Evolutionary conservation across 1,139 yeast genomes (phyloP).

Genomic region (Geotrichum carabidarum): DNA sequence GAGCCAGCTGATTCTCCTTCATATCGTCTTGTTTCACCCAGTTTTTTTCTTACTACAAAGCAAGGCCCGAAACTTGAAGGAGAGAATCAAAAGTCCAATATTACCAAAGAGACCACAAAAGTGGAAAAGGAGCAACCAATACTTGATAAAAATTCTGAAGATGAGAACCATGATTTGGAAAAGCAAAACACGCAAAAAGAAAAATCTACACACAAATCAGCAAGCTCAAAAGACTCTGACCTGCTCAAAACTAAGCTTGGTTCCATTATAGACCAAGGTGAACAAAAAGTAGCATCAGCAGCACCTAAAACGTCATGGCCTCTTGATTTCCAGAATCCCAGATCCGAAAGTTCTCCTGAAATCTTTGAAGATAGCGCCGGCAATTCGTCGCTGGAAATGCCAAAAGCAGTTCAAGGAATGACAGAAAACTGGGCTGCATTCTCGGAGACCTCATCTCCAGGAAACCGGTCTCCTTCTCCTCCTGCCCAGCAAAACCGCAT

Average conservation of each 20-base stretch:
- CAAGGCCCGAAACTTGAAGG: neutral
- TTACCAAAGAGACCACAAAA: neutral
- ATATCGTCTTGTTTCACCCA: neutral
- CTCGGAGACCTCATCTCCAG: constrained; percentile 11
- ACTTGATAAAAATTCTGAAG: neutral
- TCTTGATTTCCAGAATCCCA: neutral
- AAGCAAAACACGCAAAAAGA: neutral
- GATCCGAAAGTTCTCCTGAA: constrained; percentile 2
- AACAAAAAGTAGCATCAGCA: neutral
- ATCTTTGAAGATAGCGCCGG: constrained; percentile 7
- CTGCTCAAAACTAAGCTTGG: too few relatives aligned
- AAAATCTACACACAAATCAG: too few relatives aligned
- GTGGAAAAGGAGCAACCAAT: constrained; percentile 11
- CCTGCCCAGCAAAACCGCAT: neutral
- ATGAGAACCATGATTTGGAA: neutral
- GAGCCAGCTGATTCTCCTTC: constrained; percentile 4
- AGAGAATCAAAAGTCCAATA: neutral
- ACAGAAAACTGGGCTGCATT: constrained; percentile 17
- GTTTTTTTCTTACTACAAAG: neutral
- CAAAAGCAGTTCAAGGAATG: neutral
- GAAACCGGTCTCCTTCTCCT: constrained; percentile 1
- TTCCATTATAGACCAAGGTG: too few relatives aligned
- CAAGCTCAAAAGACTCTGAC: too few relatives aligned
- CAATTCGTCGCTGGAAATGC: neutral
- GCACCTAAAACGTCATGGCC: constrained; percentile 4